phyloP scores from a whole-genome alignment of 2,329 filamentous ascomycete species.

The Calonectria multiphialidica region DNA sequence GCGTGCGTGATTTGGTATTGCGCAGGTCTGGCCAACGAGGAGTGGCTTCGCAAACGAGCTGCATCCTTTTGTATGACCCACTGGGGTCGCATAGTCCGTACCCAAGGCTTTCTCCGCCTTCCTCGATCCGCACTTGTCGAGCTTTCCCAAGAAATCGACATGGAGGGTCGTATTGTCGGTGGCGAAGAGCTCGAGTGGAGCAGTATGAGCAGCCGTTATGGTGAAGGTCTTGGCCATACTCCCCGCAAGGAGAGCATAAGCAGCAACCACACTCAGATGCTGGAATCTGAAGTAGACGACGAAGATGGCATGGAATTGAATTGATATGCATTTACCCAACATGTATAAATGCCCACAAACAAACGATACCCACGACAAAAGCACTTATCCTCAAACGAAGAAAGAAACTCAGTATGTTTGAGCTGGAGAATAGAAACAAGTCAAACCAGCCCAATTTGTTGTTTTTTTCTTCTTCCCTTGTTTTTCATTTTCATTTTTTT shows the following conservation, averaged over 20 bases:
- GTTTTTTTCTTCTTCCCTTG: not conserved
- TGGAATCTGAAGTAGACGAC: constrained; percentile 70
- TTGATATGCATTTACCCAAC: constrained; percentile 35
- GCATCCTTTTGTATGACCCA: constrained; percentile 91
- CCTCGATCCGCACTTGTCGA: constrained; percentile 86
- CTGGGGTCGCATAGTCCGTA: constrained; percentile 95
- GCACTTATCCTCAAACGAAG: not conserved
- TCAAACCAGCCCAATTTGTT: not conserved
- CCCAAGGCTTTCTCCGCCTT: constrained; percentile 85
- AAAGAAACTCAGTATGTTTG: not conserved
- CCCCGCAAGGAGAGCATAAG: constrained; percentile 70
- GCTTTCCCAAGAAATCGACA: constrained; percentile 92
- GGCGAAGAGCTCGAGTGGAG: constrained; percentile 82
- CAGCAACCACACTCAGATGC: constrained; percentile 68
- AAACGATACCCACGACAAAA: constrained; percentile 15
- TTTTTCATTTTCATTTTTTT: not conserved
- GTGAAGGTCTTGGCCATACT: constrained; percentile 52
- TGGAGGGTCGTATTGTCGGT: constrained; percentile 89
- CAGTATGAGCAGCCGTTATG: constrained; percentile 60
- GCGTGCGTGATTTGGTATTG: constrained; percentile 98
- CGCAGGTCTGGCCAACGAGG: constrained; percentile 88
- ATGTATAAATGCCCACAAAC: not conserved
- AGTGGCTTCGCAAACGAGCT: constrained; percentile 91
- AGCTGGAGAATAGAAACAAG: not conserved
- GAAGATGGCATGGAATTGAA: constrained; percentile 74